Base-by-base conservation (phyloP, 176 grass and related monocot genomes). In the Eleusine indica region DNA sequence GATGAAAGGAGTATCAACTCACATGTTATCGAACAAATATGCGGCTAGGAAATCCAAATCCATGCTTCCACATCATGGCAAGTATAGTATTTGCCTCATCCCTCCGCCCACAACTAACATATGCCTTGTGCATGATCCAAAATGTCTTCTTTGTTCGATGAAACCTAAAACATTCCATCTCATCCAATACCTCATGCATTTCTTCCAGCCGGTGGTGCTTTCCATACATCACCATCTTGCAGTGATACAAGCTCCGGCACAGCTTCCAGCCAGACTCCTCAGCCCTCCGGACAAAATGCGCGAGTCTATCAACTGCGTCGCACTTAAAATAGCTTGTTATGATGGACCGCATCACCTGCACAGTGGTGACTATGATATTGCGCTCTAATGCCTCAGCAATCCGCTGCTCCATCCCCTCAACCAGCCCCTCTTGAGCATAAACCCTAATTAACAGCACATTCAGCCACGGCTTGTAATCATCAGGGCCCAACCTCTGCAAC, bases 151-250 rank as follows among this genome's bases (percentile, higher is more conserved):
- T 94, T 81, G 91, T 96, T 68, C 76, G 57, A n/a, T 76, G n/a
- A 77, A 96, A 89, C 60, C 84, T 76, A 76, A 84, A 81, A 30
- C 35, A 81, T 66, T 93, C 83, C 96, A 99, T 96, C 77, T 99
- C 93, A 92, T 91, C 85, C 70, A 98, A 80, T 38, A 96, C 91
- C 12, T 40, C 81, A 58, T 87, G 91, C 93, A 99, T 99, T 85
- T 96, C 91, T 13, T 80, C 64, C 39, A 99, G 71, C 28, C 87
- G 88, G 2, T 76, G 87, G 43, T 82, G 70, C 80, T 87, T 89
- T 30, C 93, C 96, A 89, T 96, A 99, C 96, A 99, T 96, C 65
- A 87, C 87, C 96, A 96, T 96, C 71, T 96, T 99, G 81, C 89
- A 94, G 82, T 99, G 93, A 78, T 96, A 96, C 78, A 99, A 74